These are phyloP conservation scores for Ampelocalamus luodianensis DNA, from an alignment of 176 grass and related monocot species.

Conservation along the genomic window DNA sequence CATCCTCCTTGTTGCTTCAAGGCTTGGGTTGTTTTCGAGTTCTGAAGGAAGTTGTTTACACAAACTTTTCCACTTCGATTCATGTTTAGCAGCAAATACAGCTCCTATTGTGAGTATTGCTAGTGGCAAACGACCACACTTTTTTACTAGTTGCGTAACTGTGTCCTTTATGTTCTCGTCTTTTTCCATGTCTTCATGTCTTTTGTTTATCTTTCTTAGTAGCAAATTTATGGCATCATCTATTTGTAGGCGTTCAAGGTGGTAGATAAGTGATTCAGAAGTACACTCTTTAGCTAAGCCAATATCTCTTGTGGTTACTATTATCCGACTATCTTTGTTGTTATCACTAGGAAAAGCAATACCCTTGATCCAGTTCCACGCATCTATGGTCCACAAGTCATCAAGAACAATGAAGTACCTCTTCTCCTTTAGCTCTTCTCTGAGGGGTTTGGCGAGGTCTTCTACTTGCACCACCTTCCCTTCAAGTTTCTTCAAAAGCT, in stretches of 20 bases:
- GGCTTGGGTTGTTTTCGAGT: conserved; percentile 29
- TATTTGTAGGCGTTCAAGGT: conserved; percentile 15
- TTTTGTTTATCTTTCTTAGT: conserved; percentile 15
- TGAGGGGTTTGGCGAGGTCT: neutral
- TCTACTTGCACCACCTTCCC: neutral
- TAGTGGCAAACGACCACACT: conserved; percentile 24
- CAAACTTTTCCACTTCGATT: neutral
- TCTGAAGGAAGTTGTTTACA: conserved; percentile 3
- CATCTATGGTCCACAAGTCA: conserved; percentile 33
- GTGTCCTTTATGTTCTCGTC: neutral
- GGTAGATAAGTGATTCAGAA: conserved; percentile 13
- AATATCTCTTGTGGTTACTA: conserved; percentile 36
- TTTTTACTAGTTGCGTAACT: conserved; percentile 22
- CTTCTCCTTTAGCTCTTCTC: conserved; percentile 6
- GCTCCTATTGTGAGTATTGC: conserved; percentile 41
- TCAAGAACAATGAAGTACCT: conserved; percentile 50
- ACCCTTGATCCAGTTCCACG: conserved; percentile 24
- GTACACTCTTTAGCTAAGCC: conserved; percentile 28
- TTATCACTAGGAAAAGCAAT: conserved; percentile 36
- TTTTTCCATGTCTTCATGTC: neutral
- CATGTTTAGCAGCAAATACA: neutral
- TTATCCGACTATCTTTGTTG: conserved; percentile 2
- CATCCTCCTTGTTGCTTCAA: conserved; percentile 21
- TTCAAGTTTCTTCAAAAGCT: neutral
- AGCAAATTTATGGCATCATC: conserved; percentile 31